Percentiles rank a stretch among this genome's conserved stretches.
These are phyloP conservation scores for Penicilliopsis zonata DNA, from an alignment of 495 filamentous ascomycete genomes.

Conservation along the genomic window DNA sequence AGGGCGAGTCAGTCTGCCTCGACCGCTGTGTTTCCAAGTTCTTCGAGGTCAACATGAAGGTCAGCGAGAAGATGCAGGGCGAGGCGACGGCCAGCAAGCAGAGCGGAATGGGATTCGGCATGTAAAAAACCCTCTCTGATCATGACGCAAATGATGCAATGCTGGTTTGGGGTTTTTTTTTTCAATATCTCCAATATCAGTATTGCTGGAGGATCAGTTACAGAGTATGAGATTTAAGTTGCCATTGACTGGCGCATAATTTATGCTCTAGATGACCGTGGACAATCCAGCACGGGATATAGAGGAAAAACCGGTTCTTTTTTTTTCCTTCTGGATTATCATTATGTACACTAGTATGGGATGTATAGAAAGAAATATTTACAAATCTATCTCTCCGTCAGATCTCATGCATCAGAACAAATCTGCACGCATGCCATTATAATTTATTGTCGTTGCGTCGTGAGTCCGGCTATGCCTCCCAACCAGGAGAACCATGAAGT, in stretches of 20 bases:
- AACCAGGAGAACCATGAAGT: constrained; percentile 41
- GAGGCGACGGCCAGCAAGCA: constrained; percentile 42
- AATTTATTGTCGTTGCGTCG: constrained; percentile 4
- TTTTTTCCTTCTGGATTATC: constrained; percentile 1
- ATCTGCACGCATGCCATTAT: too few relatives aligned
- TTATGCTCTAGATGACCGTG: too few relatives aligned
- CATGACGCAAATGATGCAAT: too few relatives aligned
- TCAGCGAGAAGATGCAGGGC: constrained; percentile 69
- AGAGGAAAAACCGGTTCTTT: too few relatives aligned
- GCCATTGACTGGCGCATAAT: background rate
- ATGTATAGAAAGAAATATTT: constrained; percentile 1
- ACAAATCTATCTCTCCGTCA: background rate
- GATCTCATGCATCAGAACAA: background rate
- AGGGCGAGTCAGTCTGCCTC: constrained; percentile 95
- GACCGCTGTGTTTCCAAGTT: constrained; percentile 96
- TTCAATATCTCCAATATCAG: too few relatives aligned
- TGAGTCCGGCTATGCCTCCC: constrained; percentile 23
- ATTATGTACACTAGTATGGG: constrained; percentile 14
- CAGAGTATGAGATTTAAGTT: background rate
- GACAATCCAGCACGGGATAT: too few relatives aligned
- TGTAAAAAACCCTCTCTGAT: constrained; percentile 34
- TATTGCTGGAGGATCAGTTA: too few relatives aligned
- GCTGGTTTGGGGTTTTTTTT: too few relatives aligned
- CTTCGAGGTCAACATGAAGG: constrained; percentile 95
- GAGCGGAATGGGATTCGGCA: constrained; percentile 37